phyloP scores from a whole-genome alignment of 2,329 filamentous ascomycete genomes.

The Keithomyces neogunnii region DNA sequence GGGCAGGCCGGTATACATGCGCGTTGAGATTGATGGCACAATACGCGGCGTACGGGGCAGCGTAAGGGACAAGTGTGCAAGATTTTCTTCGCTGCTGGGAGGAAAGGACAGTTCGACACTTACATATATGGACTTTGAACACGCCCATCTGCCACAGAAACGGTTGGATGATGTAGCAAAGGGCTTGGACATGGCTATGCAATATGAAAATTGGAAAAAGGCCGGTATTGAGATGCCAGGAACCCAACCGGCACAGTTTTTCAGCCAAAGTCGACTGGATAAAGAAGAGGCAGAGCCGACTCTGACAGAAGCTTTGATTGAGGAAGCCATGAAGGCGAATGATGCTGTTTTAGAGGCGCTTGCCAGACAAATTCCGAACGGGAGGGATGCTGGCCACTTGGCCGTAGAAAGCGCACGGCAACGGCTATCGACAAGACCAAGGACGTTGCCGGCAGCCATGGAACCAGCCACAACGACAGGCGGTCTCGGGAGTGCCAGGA shows the following conservation, averaged over 20 bases:
- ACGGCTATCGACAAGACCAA: background rate
- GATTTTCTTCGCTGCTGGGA: slow-evolving; percentile 1
- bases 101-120: slow-evolving; percentile 2
- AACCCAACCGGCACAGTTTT: slow-evolving; percentile 4
- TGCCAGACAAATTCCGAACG: background rate
- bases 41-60: slow-evolving; percentile 2
- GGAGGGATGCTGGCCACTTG: background rate
- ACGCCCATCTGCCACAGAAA: background rate
- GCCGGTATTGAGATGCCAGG: slow-evolving; percentile 4
- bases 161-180: slow-evolving; percentile 3
- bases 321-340: background rate
- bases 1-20: slow-evolving; percentile 3
- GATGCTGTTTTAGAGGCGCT: background rate
- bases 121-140: slow-evolving; percentile 1
- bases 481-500: background rate
- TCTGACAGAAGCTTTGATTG: background rate
- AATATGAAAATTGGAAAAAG: slow-evolving; percentile 3
- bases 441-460: too few species aligned
- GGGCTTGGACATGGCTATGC: slow-evolving; percentile 3
- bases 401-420: background rate
- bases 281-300: background rate
- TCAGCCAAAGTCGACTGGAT: background rate
- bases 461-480: too few species aligned
- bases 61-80: background rate
- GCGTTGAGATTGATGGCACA: slow-evolving; percentile 5